Conservation (phyloP, 495 filamentous ascomycete species). For the Aspergillus avenaceus region DNA sequence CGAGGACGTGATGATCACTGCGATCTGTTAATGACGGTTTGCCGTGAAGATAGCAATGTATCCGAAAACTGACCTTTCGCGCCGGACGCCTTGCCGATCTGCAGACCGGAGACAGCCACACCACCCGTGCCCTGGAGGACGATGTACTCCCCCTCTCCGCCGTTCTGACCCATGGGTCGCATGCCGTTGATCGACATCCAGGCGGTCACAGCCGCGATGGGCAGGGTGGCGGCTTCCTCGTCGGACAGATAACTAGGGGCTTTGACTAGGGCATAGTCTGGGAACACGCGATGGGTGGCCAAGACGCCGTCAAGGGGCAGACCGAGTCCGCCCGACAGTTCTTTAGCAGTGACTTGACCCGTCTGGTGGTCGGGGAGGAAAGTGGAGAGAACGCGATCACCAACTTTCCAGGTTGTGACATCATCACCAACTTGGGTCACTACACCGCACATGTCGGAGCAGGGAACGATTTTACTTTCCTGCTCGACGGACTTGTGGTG, state of each 20-base stretch:
- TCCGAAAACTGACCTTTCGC: constrained; percentile 44
- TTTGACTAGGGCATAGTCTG: constrained; percentile 59
- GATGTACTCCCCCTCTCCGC: constrained; percentile 61
- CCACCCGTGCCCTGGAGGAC: constrained; percentile 79
- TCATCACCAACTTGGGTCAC: constrained; percentile 60
- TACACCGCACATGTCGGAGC: constrained; percentile 71
- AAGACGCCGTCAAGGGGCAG: constrained; percentile 64
- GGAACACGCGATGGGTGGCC: constrained; percentile 63
- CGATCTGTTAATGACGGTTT: too few species aligned
- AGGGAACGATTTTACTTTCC: constrained; percentile 51
- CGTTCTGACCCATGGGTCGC: constrained; percentile 48
- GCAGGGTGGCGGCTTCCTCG: constrained; percentile 60
- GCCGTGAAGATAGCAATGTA: too few species aligned
- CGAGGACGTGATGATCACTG: constrained; percentile 73
- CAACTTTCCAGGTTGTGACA: constrained; percentile 60
- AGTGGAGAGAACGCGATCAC: constrained; percentile 69
- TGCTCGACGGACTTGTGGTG: constrained; percentile 45
- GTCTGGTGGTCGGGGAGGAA: constrained; percentile 72
- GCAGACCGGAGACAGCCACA: constrained; percentile 70
- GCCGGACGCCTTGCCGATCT: constrained; percentile 78
- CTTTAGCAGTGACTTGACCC: constrained; percentile 50
- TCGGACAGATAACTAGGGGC: constrained; percentile 59
- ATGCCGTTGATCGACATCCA: constrained; percentile 82
- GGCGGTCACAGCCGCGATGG: constrained; percentile 69
- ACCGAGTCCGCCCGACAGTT: constrained; percentile 56